Percentiles rank a stretch among this genome's conserved stretches.
Evolutionary conservation across 768 basidiomycete genomes (phyloP).

Genomic region (Rhizopogon roseolus): DNA sequence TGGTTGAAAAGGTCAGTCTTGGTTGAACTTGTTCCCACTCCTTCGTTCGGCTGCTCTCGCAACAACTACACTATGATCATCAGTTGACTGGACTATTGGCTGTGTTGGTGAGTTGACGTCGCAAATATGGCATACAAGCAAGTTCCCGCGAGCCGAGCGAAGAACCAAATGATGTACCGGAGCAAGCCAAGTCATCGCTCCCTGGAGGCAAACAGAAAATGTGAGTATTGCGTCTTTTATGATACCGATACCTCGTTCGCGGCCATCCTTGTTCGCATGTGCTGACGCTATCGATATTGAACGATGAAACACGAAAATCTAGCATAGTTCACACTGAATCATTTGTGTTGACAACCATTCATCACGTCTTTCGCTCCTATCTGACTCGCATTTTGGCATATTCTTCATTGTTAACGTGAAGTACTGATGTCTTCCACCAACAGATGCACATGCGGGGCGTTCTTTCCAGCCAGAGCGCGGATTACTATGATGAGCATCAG

Average conservation of each 20-base stretch:
- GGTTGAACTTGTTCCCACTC: background rate
- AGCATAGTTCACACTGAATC: constrained; percentile 99
- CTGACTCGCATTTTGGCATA: constrained; percentile 45
- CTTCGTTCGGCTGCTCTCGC: background rate
- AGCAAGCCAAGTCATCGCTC: constrained; percentile 28
- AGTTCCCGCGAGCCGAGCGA: constrained; percentile 92
- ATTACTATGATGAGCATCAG: too few relatives aligned
- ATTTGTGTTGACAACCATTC: constrained; percentile 74
- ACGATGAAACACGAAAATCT: constrained; percentile 34
- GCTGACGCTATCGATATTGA: background rate
- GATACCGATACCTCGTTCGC: constrained; percentile 51
- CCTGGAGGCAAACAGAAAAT: constrained; percentile 93
- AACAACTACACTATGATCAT: constrained; percentile 24
- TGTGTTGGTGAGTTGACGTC: constrained; percentile 99
- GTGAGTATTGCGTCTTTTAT: constrained; percentile 72
- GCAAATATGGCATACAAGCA: constrained; percentile 80
- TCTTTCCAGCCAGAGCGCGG: too few relatives aligned
- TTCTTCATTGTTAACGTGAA: too few relatives aligned
- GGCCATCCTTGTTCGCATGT: constrained; percentile 29
- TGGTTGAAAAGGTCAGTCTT: background rate
- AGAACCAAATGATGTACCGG: constrained; percentile 45
- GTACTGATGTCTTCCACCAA: too few relatives aligned
- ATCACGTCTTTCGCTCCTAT: constrained; percentile 99
- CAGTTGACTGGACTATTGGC: constrained; percentile 96
- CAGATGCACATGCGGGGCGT: too few relatives aligned